Conservation (phyloP, 176 grass and related monocot species). For the Aegilops longissima region DNA sequence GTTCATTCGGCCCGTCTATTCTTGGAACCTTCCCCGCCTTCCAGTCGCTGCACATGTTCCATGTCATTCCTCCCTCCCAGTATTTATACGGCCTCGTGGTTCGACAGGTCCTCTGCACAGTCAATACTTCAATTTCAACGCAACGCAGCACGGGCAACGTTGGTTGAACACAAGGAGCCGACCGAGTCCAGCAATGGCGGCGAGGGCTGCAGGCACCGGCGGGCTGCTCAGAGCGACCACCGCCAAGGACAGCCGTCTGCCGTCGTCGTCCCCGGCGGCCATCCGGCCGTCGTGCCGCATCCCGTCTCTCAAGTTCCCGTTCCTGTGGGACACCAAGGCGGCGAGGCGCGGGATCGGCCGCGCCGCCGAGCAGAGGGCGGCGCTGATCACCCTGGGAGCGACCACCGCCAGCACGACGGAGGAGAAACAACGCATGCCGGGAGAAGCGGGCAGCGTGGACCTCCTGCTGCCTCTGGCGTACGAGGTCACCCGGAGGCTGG, state of each 20-base stretch:
- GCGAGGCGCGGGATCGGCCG: not conserved
- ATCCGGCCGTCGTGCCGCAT: not conserved
- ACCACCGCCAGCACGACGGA: not conserved
- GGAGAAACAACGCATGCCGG: constrained; percentile 9
- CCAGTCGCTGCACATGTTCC: not conserved
- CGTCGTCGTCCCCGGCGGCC: not conserved
- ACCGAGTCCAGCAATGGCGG: constrained; percentile 37
- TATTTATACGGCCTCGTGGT: constrained; percentile 26
- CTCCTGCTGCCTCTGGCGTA: constrained; percentile 43
- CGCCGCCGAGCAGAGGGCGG: constrained; percentile 15
- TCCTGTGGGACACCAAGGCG: not conserved
- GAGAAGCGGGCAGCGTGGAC: not conserved
- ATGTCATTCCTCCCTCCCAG: not conserved
- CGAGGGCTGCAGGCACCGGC: constrained; percentile 5
- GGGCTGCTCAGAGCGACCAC: constrained; percentile 13
- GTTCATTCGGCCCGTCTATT: constrained; percentile 8
- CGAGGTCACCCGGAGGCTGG: constrained; percentile 38
- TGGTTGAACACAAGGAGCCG: not conserved
- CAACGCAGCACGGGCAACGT: not conserved
- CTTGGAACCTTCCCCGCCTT: constrained; percentile 11
- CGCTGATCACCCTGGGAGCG: constrained; percentile 24
- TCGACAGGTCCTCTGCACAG: not conserved
- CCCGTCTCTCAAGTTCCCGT: constrained; percentile 44
- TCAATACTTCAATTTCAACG: not conserved
- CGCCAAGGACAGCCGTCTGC: not conserved